phyloP scores from a whole-genome alignment of 345 rosid species.

The Aquilaria yunnanensis region DNA sequence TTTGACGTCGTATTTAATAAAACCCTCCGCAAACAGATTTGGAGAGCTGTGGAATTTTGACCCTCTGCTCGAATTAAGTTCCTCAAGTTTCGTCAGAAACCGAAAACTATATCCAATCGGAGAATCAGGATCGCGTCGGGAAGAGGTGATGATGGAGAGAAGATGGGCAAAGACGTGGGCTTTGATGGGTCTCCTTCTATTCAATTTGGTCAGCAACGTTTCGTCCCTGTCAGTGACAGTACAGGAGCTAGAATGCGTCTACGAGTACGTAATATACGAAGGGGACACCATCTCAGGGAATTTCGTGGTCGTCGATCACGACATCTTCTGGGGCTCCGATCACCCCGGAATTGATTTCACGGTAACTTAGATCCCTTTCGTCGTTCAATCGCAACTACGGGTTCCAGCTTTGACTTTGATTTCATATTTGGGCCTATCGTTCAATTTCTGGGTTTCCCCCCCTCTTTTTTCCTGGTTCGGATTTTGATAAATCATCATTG shows the following conservation, averaged over 20 bases:
- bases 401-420: too few relatives aligned
- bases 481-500: too few relatives aligned
- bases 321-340: constrained; percentile 96
- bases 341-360: constrained; percentile 95
- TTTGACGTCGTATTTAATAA: too few relatives aligned
- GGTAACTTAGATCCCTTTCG: constrained; percentile 24
- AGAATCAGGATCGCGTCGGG: constrained; percentile 7
- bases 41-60: too few relatives aligned
- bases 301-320: constrained; percentile 98
- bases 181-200: constrained; percentile 28
- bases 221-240: constrained; percentile 87
- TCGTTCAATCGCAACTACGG: too few relatives aligned
- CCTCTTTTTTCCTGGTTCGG: not conserved
- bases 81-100: not conserved
- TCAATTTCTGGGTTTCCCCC: not conserved
- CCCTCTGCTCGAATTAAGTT: too few relatives aligned
- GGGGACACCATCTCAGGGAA: constrained; percentile 87
- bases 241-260: constrained; percentile 78
- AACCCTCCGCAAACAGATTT: too few relatives aligned
- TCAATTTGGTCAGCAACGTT: constrained; percentile 33
- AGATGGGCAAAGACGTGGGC: constrained; percentile 26
- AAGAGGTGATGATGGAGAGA: constrained; percentile 29
- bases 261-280: constrained; percentile 90
- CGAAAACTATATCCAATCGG: not conserved
- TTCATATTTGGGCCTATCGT: not conserved